Evolutionary conservation across 169 alveolate species (phyloP).

Genomic region (Plasmodium vinckei): DNA sequence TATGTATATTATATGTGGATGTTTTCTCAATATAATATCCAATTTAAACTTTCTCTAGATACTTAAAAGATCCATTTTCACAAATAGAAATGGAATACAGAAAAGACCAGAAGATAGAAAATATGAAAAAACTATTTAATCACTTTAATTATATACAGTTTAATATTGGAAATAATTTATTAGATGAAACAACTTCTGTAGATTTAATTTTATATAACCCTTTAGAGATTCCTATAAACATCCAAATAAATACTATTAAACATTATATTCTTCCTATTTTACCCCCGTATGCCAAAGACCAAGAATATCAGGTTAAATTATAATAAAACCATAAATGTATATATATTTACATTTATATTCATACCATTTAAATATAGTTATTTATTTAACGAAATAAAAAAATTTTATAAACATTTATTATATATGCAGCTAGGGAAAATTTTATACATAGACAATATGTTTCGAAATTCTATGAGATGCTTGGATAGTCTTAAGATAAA

Average conservation of each 20-base stretch:
- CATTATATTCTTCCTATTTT: conserved; percentile 65
- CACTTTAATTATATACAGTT: conserved; percentile 64
- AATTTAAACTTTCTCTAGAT: conserved; percentile 5
- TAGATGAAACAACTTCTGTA: conserved; percentile 47
- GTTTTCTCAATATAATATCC: neutral
- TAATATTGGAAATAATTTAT: conserved; percentile 58
- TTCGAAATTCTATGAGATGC: conserved; percentile 65
- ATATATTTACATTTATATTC: conserved; percentile 8
- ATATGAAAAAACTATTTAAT: conserved; percentile 59
- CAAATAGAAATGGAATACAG: conserved; percentile 46
- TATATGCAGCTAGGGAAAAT: conserved; percentile 40
- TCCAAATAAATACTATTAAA: conserved; percentile 66
- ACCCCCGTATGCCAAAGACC: conserved; percentile 61
- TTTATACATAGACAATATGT: conserved; percentile 67
- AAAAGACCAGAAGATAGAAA: conserved; percentile 45
- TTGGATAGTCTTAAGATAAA: conserved; percentile 56
- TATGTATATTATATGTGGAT: neutral
- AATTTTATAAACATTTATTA: neutral
- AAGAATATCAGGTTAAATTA: conserved; percentile 53
- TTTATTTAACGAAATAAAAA: neutral
- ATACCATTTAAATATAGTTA: neutral
- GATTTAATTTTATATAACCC: conserved; percentile 69
- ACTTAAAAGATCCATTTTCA: conserved; percentile 48
- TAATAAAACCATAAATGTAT: neutral
- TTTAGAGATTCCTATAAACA: conserved; percentile 31